A percentile compares a stretch with the other conserved stretches of the same genome.
Evolutionary conservation across 169 alveolate species (phyloP).

Genomic region (Cryptosporidium sp.): DNA sequence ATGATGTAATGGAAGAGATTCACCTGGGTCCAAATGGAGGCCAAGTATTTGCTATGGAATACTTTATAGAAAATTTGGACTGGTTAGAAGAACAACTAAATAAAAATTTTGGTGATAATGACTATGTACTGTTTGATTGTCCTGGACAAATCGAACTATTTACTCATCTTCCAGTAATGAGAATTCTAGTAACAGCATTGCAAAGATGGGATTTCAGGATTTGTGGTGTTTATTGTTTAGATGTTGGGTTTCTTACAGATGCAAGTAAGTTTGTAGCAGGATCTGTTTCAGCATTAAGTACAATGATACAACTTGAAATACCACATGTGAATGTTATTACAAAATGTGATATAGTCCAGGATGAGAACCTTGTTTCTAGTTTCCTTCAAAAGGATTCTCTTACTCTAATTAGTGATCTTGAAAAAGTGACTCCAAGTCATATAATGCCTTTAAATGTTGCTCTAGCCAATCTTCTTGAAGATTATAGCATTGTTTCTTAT

Average conservation of each 20-base stretch:
- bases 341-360: constrained; percentile 93
- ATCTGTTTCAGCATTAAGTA: constrained; percentile 92
- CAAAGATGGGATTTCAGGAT: constrained; percentile 90
- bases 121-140: constrained; percentile 94
- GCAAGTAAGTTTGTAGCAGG: constrained; percentile 94
- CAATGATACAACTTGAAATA: constrained; percentile 95
- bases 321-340: constrained; percentile 96
- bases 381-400: constrained; percentile 57
- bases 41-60: constrained; percentile 95
- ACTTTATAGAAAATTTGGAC: constrained; percentile 90
- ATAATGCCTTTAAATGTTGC: constrained; percentile 69
- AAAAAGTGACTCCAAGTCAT: constrained; percentile 63
- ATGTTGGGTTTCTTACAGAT: constrained; percentile 94
- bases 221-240: constrained; percentile 93
- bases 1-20: constrained; percentile 93
- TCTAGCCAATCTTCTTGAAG: constrained; percentile 65
- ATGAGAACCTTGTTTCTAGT: constrained; percentile 75
- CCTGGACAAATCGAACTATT: constrained; percentile 98
- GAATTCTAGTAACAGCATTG: constrained; percentile 87
- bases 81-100: constrained; percentile 94
- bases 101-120: constrained; percentile 92
- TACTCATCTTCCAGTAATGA: constrained; percentile 95
- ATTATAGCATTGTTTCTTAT: constrained; percentile 63
- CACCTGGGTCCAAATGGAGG: constrained; percentile 98
- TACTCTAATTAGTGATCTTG: constrained; percentile 38